phyloP scores from a whole-genome alignment of 164 flowering plant genomes.

The Houttuynia cordata region DNA sequence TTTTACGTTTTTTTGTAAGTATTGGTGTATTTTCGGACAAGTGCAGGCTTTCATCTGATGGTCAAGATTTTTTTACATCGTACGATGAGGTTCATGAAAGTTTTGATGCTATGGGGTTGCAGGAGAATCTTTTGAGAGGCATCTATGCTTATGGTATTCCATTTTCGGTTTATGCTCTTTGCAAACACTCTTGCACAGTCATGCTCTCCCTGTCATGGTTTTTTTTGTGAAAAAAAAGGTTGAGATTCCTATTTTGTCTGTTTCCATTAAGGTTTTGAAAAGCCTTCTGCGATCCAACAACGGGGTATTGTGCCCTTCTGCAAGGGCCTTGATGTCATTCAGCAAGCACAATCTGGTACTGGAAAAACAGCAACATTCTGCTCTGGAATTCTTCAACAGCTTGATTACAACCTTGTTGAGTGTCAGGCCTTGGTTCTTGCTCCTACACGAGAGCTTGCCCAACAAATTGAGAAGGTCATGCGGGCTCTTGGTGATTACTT shows the following conservation, averaged over 20 bases:
- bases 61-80: slow-evolving; percentile 43
- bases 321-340: slow-evolving; percentile 66
- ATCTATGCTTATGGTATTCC: slow-evolving; percentile 62
- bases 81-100: slow-evolving; percentile 52
- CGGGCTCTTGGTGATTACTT: slow-evolving; percentile 62
- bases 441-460: slow-evolving; percentile 66
- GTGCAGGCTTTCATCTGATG: slow-evolving; percentile 32
- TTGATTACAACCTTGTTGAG: slow-evolving; percentile 37
- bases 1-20: not conserved
- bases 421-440: slow-evolving; percentile 65
- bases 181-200: not conserved
- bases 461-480: slow-evolving; percentile 73
- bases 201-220: not conserved
- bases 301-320: slow-evolving; percentile 66
- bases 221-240: too few species aligned
- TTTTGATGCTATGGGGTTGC: slow-evolving; percentile 55
- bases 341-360: slow-evolving; percentile 70
- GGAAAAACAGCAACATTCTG: slow-evolving; percentile 72
- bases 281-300: slow-evolving; percentile 72
- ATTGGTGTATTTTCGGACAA: not conserved
- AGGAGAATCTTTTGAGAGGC: slow-evolving; percentile 64
- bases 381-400: slow-evolving; percentile 50
- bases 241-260: not conserved
- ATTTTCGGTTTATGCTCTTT: not conserved
- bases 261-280: slow-evolving; percentile 46